Percentiles rank a stretch among this genome's conserved stretches.
Evolutionary conservation across 2,329 filamentous ascomycete genomes (phyloP).

Genomic region (Aspergillus fumigatus): DNA sequence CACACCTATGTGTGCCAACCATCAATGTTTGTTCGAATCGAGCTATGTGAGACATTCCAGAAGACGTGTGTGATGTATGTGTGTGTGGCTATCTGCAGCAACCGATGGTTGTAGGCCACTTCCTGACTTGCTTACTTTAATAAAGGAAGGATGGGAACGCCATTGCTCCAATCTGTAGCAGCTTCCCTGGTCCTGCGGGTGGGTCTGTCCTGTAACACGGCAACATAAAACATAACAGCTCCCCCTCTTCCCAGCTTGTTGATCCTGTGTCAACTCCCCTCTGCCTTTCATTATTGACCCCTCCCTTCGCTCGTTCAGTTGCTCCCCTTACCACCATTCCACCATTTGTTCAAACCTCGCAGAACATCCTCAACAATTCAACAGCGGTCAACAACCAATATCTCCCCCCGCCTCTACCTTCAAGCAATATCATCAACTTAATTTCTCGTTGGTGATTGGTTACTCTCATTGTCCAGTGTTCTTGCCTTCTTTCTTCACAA

Average conservation of each 20-base stretch:
- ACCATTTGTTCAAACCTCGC: background rate
- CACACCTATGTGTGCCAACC: background rate
- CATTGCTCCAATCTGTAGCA: conserved; percentile 17
- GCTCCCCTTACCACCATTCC: background rate
- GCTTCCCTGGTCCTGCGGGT: conserved; percentile 23
- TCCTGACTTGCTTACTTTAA: conserved; percentile 1
- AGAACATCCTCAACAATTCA: conserved; percentile 4
- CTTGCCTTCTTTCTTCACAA: conserved; percentile 10
- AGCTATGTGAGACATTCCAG: conserved; percentile 22
- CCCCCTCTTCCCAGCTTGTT: conserved; percentile 18
- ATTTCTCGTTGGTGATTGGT: background rate
- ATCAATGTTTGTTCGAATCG: conserved; percentile 7
- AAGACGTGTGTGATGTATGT: conserved; percentile 8
- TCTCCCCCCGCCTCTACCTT: conserved; percentile 7
- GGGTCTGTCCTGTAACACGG: conserved; percentile 24
- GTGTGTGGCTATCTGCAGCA: conserved; percentile 2
- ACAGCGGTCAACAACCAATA: conserved; percentile 6
- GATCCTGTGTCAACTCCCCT: conserved; percentile 3
- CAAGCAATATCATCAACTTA: conserved; percentile 10
- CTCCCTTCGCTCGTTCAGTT: background rate
- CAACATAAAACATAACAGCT: conserved; percentile 27
- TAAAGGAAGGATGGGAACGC: conserved; percentile 3
- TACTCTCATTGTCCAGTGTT: background rate
- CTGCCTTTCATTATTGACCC: background rate
- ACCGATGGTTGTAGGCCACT: conserved; percentile 18